Evolutionary conservation across 805 yeast species (phyloP), one percentile per base, ranked within the genome.

Genomic region (Brettanomyces nanus): DNA sequence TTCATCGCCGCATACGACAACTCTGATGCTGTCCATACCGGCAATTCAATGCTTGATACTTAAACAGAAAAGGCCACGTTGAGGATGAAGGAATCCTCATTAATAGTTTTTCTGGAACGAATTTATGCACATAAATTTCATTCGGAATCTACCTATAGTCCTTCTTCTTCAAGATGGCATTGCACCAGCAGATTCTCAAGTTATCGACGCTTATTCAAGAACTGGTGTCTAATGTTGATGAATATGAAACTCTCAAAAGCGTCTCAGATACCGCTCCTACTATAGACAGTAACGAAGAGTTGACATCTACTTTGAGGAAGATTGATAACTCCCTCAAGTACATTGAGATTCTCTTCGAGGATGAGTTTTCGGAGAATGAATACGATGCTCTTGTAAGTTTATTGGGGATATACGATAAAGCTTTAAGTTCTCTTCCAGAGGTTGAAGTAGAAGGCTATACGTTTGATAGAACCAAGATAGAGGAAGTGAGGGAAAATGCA

Each of bases 1-100:
- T 43, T 85, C 94, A 61, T 92, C 98, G 9, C 98, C 98, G 58
- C 97, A 87, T 0, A 92, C 80, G 1, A 86, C 95, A 1, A 92
- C 80, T 40, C 95, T 63, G 22, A 90, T 76, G 1, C 75, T 69
- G 38, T 75, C 78, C 56, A 52, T 51, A 25, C 15, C n/a, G n/a
- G n/a, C n/a, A n/a, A n/a, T n/a, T n/a, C n/a, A n/a, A n/a, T n/a
- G n/a, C n/a, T n/a, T n/a, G n/a, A n/a, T n/a, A n/a, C n/a, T 29
- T 18, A 19, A 17, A 19, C n/a, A 7, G 20, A 31, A 10, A 13
- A 14, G 23, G 25, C 26, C 7, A 23, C 7, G 7, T 11, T 23
- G 26, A 9, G 26, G 26, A 23, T 9, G 26, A 11, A 23, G 26
- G 26, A 23, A 23, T 7, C n/a, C n/a, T n/a, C n/a, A n/a, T n/a